Conservation (phyloP, 768 basidiomycete genomes). For the Collybia sp. region DNA sequence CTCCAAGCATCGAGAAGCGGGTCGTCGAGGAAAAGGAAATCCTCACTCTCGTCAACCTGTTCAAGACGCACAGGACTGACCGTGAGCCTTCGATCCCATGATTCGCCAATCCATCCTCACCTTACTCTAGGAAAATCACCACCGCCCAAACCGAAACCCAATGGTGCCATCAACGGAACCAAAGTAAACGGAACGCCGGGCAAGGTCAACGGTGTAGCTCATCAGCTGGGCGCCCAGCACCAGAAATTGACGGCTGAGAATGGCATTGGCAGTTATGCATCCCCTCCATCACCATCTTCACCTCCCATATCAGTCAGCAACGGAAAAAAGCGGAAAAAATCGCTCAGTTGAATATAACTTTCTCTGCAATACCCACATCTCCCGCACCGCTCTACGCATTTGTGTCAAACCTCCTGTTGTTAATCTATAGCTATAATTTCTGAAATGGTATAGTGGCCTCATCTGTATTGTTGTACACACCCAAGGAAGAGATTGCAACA, state of each 20-base stretch:
- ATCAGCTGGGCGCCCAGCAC: too few relatives aligned
- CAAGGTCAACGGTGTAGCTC: too few relatives aligned
- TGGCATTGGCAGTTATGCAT: too few relatives aligned
- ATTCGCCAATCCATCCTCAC: not conserved
- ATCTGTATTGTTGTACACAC: too few relatives aligned
- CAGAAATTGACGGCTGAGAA: too few relatives aligned
- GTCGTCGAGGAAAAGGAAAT: slow-evolving; percentile 54
- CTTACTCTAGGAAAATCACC: not conserved
- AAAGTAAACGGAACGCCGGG: too few relatives aligned
- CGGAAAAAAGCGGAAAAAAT: slow-evolving; percentile 57
- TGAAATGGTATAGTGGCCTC: too few relatives aligned
- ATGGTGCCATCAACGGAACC: slow-evolving; percentile 7
- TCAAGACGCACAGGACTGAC: slow-evolving; percentile 44
- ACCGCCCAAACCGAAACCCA: slow-evolving; percentile 4
- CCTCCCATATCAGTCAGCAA: slow-evolving; percentile 17
- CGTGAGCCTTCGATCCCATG: slow-evolving; percentile 24
- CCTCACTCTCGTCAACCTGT: slow-evolving; percentile 54
- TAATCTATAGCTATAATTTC: too few relatives aligned
- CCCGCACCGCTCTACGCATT: too few relatives aligned
- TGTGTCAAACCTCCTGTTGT: too few relatives aligned
- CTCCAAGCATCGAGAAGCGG: slow-evolving; percentile 14
- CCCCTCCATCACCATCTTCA: not conserved
- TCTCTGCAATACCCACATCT: too few relatives aligned
- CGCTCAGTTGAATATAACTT: slow-evolving; percentile 18
- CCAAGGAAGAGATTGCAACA: too few relatives aligned